phyloP scores from a whole-genome alignment of 768 basidiomycete genomes.

The Termitomyces sp. region DNA sequence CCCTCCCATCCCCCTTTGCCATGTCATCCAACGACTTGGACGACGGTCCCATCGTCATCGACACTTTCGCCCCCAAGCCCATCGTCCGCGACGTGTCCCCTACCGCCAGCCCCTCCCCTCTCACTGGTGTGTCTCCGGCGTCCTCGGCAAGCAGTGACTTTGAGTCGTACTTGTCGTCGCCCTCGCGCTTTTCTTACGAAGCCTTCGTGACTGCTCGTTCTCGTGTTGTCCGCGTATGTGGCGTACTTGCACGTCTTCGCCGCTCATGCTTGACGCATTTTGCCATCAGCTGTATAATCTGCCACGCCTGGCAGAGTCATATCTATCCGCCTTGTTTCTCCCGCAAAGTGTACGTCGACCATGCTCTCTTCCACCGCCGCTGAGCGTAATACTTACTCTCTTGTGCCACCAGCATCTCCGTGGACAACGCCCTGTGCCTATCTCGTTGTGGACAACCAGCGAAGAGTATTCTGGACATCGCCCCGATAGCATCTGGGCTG shows the following conservation, averaged over 20 bases:
- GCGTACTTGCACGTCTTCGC: slow-evolving; percentile 8
- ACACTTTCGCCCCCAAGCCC: slow-evolving; percentile 25
- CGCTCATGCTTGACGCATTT: slow-evolving; percentile 9
- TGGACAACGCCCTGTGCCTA: slow-evolving; percentile 29
- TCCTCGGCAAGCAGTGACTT: slow-evolving; percentile 29
- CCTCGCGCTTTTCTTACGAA: slow-evolving; percentile 21
- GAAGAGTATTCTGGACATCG: slow-evolving; percentile 24
- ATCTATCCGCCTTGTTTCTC: slow-evolving; percentile 35
- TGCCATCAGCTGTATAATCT: slow-evolving; percentile 34
- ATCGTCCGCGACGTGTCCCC: slow-evolving; percentile 23
- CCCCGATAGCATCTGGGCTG: slow-evolving; percentile 45
- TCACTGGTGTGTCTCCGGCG: slow-evolving; percentile 10
- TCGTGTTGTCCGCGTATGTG: slow-evolving; percentile 50
- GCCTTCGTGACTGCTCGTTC: slow-evolving; percentile 49
- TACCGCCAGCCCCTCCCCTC: neutral
- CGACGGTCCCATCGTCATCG: slow-evolving; percentile 15
- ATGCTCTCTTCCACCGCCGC: slow-evolving; percentile 17
- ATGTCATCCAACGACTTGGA: slow-evolving; percentile 10
- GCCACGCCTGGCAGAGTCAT: slow-evolving; percentile 31
- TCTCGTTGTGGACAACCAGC: slow-evolving; percentile 46
- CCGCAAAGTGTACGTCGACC: slow-evolving; percentile 29
- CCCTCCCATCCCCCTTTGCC: slow-evolving; percentile 12
- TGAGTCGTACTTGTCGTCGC: slow-evolving; percentile 17
- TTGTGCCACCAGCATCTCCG: slow-evolving; percentile 15
- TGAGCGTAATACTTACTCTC: slow-evolving; percentile 17